Percentiles rank a stretch among this genome's conserved stretches.
Evolutionary conservation across 352 stramenopile genomes (phyloP).

Genomic region (Sclerospora graminicola): DNA sequence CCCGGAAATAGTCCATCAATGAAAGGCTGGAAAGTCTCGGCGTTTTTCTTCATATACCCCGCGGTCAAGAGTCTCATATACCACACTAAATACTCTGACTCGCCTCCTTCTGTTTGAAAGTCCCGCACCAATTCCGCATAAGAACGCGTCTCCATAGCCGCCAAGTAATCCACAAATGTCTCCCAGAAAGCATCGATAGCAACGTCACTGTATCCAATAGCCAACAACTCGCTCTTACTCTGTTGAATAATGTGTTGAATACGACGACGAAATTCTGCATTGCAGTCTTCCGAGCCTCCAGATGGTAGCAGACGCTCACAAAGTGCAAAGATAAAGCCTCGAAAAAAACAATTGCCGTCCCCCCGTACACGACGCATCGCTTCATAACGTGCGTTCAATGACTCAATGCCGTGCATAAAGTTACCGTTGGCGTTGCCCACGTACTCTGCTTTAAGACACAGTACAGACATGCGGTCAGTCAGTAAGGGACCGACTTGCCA

Average conservation of each 20-base stretch:
- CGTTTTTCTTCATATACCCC: constrained; percentile 81
- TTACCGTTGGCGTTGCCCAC: constrained; percentile 58
- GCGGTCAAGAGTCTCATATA: constrained; percentile 81
- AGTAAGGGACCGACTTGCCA: constrained; percentile 27
- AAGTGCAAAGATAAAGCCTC: constrained; percentile 82
- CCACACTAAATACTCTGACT: constrained; percentile 85
- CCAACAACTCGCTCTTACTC: constrained; percentile 63
- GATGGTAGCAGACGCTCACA: constrained; percentile 61
- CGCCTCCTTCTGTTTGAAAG: constrained; percentile 80
- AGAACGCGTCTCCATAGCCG: constrained; percentile 63
- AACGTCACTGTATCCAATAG: constrained; percentile 85
- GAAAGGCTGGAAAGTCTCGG: constrained; percentile 85
- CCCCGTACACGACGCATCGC: constrained; percentile 75
- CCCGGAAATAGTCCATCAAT: constrained; percentile 76
- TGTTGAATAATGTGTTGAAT: constrained; percentile 54
- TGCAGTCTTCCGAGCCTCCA: constrained; percentile 13
- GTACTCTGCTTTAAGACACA: constrained; percentile 61
- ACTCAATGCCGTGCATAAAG: constrained; percentile 63
- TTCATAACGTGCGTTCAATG: constrained; percentile 54
- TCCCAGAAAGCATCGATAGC: constrained; percentile 92
- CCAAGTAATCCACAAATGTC: constrained; percentile 85
- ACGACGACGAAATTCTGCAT: constrained; percentile 18
- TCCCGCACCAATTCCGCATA: constrained; percentile 62
- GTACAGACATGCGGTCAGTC: constrained; percentile 41
- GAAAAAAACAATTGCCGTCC: constrained; percentile 90